phyloP scores from a whole-genome alignment of 2,329 filamentous ascomycete genomes.

The Fusarium sp. region DNA sequence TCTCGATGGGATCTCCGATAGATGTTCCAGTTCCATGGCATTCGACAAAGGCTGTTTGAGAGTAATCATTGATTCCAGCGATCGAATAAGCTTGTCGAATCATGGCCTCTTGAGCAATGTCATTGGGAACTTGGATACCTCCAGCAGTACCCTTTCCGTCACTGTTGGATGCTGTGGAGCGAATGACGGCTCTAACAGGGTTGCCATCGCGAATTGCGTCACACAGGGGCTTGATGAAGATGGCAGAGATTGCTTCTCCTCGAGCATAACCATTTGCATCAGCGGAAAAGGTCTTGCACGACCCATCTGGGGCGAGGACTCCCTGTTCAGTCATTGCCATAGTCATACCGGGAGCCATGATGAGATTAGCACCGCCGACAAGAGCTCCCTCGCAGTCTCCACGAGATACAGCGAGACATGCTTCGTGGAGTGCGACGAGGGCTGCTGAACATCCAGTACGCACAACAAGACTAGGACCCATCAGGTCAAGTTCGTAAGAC shows the following conservation, averaged over 20 bases:
- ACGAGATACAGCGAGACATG: background rate
- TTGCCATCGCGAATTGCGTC: background rate
- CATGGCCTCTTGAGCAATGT: background rate
- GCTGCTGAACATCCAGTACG: constrained; percentile 22
- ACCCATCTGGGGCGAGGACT: constrained; percentile 4
- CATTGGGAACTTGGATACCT: constrained; percentile 2
- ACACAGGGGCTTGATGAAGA: background rate
- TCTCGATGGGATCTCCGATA: background rate
- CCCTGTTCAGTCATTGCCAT: background rate
- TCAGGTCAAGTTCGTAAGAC: constrained; percentile 1
- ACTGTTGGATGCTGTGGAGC: background rate
- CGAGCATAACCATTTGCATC: constrained; percentile 20
- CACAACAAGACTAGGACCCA: background rate
- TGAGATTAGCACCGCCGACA: constrained; percentile 3
- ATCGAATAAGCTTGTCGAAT: background rate
- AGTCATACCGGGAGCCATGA: constrained; percentile 10
- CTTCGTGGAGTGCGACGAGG: constrained; percentile 17
- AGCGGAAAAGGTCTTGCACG: constrained; percentile 4
- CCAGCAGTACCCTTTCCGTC: constrained; percentile 10
- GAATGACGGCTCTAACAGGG: background rate
- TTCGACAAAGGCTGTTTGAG: background rate
- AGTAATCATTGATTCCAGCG: background rate
- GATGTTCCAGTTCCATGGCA: background rate
- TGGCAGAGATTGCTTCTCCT: constrained; percentile 14
- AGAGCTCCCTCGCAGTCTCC: constrained; percentile 8